These are phyloP conservation scores for Solanum habrochaites DNA, from an alignment of 257 asterid genomes.

Conservation along the genomic window DNA sequence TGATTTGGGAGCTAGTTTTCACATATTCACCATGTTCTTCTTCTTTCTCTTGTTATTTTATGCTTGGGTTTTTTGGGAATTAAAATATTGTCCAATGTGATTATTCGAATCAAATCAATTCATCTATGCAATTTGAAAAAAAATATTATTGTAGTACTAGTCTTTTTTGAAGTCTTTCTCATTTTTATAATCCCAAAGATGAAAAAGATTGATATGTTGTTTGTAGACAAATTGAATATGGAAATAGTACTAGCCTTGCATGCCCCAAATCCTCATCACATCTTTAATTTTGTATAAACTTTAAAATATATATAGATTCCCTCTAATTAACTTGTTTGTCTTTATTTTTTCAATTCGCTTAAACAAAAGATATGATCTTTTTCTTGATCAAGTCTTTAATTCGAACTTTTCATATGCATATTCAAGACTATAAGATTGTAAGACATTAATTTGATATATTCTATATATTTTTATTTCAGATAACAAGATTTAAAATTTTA, in stretches of 20 bases:
- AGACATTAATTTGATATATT: too few relatives aligned
- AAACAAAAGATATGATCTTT: too few relatives aligned
- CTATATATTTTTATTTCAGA: too few relatives aligned
- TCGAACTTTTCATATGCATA: too few relatives aligned
- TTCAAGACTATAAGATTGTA: accelerated
- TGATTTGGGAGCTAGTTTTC: background rate
- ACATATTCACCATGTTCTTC: background rate
- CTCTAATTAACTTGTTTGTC: too few relatives aligned
- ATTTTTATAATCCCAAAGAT: background rate
- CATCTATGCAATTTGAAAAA: background rate
- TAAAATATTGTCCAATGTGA: background rate
- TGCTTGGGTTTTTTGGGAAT: background rate
- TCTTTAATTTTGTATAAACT: background rate
- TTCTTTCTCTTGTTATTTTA: background rate
- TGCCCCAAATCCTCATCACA: background rate
- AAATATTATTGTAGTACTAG: background rate
- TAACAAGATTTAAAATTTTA: too few relatives aligned
- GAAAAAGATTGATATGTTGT: background rate
- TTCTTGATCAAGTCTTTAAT: too few relatives aligned
- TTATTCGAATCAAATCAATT: background rate
- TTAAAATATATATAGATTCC: background rate
- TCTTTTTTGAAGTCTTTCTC: background rate
- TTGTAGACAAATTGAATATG: background rate
- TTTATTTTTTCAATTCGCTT: too few relatives aligned
- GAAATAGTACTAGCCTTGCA: background rate